Base-by-base conservation (phyloP, 2,329 filamentous ascomycete species). In the Phialocephala subalpina region DNA sequence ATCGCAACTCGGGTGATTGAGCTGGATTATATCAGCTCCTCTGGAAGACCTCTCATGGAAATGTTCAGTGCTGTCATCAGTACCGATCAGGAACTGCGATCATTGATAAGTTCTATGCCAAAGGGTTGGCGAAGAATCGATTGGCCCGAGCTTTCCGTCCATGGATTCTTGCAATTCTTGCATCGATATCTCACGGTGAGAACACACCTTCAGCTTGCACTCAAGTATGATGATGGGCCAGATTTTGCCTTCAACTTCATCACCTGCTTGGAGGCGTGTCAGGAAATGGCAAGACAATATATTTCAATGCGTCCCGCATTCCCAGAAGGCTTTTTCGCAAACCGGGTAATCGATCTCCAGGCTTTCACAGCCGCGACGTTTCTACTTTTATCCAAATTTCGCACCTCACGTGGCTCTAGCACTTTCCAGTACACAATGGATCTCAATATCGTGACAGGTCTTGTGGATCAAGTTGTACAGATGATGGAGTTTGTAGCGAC, bases 191-290 rank as follows among this genome's bases (percentile, higher is more conserved):
- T 63, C 42, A 59, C 29, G 1, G 25, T 63, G 14, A 45, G 61
- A 16, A 63, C 55, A 36, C 61, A 63, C n/a, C 33, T 63, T 7
- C 61, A 63, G 42, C 55, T 63, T 29, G 61, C 61, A 18, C 45
- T 63, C 25, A 63, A 53, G 40, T 63, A 42, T 42, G 40, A 63
- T 27, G 61, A 63, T 18, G 61, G 61, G 0, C 61, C 25, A 22
- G 61, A 63, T 40, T 63, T 63, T 35, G 61, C 55, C 25, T 63
- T 63, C 55, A 63, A 49, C 45, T 59, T 58, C 61, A 52, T 59
- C 55, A 59, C 61, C 33, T 63, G 61, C 42, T 36, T 63, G 18
- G 42, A 57, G 18, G 61, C 61, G 8, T 57, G 53, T 47, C 61
- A 63, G 35, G 61, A 63, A 52, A 20, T 63, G 18, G 38, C 55